These are phyloP conservation scores for Elsinoe batatas DNA, from an alignment of 2,329 filamentous ascomycete genomes.

Conservation along the genomic window DNA sequence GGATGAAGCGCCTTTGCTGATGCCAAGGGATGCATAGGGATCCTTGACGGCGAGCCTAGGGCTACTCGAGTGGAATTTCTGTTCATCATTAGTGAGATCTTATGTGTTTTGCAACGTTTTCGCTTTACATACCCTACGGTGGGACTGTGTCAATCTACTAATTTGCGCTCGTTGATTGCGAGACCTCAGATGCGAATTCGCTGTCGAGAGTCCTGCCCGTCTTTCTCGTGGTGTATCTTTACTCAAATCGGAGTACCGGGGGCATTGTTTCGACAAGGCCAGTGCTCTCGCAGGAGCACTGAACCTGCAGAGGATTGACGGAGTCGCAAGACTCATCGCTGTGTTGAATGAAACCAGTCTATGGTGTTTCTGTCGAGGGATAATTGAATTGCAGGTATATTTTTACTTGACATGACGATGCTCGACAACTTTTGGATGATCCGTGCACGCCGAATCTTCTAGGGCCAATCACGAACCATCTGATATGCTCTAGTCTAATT, in stretches of 20 bases:
- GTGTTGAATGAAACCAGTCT: neutral
- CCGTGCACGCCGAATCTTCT: slow-evolving; percentile 12
- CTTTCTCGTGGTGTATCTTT: neutral
- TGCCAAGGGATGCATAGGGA: slow-evolving; percentile 79
- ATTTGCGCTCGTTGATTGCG: neutral
- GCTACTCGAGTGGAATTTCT: slow-evolving; percentile 54
- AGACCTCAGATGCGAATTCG: neutral
- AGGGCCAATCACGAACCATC: slow-evolving; percentile 7
- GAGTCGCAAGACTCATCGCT: slow-evolving; percentile 2
- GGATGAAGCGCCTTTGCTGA: slow-evolving; percentile 68
- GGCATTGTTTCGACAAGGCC: neutral
- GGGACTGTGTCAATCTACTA: neutral
- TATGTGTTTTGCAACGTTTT: neutral
- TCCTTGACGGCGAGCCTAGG: slow-evolving; percentile 51
- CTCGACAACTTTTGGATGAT: slow-evolving; percentile 3
- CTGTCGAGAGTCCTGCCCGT: slow-evolving; percentile 6
- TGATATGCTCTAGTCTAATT: neutral
- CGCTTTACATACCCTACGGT: neutral
- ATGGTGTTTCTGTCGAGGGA: neutral
- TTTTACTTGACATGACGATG: neutral
- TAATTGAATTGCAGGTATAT: neutral
- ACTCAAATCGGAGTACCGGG: neutral
- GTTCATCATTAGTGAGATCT: slow-evolving; percentile 12
- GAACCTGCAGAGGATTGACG: slow-evolving; percentile 1
- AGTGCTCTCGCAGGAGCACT: slow-evolving; percentile 1